Conservation (phyloP, 2,329 filamentous ascomycete genomes). For the Penicillium griseofulvum region DNA sequence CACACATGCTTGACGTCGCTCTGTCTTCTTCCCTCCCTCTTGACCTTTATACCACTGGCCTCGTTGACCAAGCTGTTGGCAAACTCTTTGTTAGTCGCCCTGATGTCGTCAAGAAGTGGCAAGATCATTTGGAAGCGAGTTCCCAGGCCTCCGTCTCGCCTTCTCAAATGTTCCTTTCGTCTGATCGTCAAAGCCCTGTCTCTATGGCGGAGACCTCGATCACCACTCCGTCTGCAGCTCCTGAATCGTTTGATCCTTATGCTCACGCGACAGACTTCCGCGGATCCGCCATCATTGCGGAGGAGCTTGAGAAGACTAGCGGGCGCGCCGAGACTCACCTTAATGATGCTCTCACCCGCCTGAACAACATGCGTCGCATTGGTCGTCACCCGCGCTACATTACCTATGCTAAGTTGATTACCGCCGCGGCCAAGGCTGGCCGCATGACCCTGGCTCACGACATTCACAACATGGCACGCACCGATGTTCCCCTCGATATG, state of each 20-base stretch:
- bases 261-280: constrained; percentile 88
- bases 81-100: constrained; percentile 50
- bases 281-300: constrained; percentile 84
- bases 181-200: constrained; percentile 40
- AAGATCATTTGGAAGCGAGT: constrained; percentile 49
- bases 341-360: constrained; percentile 75
- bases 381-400: constrained; percentile 93
- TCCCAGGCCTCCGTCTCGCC: constrained; percentile 41
- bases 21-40: constrained; percentile 53
- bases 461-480: constrained; percentile 82
- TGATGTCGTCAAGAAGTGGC: constrained; percentile 55
- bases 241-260: constrained; percentile 89
- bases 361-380: constrained; percentile 89
- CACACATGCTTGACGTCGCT: constrained; percentile 60
- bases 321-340: constrained; percentile 71
- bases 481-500: constrained; percentile 78
- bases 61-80: constrained; percentile 59
- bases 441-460: constrained; percentile 81
- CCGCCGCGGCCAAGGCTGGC: constrained; percentile 79
- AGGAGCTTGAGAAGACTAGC: constrained; percentile 78
- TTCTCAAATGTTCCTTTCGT: constrained; percentile 30
- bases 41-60: constrained; percentile 54
- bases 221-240: constrained; percentile 61
- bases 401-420: constrained; percentile 93
- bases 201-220: constrained; percentile 45